Evolutionary conservation across 2,329 filamentous ascomycete genomes (phyloP).

Genomic region (Helicocarpus griseus): DNA sequence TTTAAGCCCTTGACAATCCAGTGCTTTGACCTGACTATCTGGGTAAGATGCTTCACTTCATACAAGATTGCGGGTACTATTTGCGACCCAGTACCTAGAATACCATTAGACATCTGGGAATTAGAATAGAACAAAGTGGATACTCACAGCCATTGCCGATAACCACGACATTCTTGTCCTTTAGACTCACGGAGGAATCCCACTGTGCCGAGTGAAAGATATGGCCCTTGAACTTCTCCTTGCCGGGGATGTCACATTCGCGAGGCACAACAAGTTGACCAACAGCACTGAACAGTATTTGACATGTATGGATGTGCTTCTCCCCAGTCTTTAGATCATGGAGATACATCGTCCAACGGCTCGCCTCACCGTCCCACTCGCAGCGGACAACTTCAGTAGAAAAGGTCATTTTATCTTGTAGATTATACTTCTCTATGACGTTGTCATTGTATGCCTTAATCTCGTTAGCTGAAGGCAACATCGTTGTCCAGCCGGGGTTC

Average conservation of each 20-base stretch:
- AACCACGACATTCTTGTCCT: conserved; percentile 20
- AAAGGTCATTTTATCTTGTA: conserved; percentile 44
- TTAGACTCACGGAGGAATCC: conserved; percentile 15
- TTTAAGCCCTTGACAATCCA: conserved; percentile 41
- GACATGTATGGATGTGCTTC: conserved; percentile 31
- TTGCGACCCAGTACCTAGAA: conserved; percentile 18
- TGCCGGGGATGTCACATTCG: conserved; percentile 29
- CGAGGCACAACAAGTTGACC: conserved; percentile 45
- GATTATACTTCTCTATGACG: conserved; percentile 39
- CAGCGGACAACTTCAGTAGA: conserved; percentile 43
- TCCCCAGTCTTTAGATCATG: conserved; percentile 16
- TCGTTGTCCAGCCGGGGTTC: conserved; percentile 41
- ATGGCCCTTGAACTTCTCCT: conserved; percentile 13
- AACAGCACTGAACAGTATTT: conserved; percentile 43
- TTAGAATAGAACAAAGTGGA: not conserved
- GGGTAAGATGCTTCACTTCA: conserved; percentile 44
- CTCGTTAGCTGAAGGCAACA: conserved; percentile 40
- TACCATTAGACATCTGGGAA: not conserved
- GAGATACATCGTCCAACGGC: conserved; percentile 36
- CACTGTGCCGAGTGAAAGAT: conserved; percentile 22
- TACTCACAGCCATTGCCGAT: conserved; percentile 26
- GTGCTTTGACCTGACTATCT: conserved; percentile 48
- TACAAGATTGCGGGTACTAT: conserved; percentile 23
- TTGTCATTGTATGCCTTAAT: conserved; percentile 42
- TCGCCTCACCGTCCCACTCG: conserved; percentile 41